Base-by-base conservation (phyloP, 2,329 filamentous ascomycete species). In the Endoconidiophora polonica region DNA sequence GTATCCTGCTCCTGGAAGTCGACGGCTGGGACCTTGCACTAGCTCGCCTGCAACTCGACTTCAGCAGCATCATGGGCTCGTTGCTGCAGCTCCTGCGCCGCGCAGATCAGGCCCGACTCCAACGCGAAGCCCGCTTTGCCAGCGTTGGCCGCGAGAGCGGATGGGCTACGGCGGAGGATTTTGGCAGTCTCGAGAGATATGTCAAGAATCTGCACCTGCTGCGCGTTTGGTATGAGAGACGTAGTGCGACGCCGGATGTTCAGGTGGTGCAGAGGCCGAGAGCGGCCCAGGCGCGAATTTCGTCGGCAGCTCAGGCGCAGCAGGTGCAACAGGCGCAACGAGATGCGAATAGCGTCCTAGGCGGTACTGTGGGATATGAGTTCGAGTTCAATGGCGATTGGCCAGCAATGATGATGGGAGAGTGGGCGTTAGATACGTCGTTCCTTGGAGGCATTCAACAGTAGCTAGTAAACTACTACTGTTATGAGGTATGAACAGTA, bases 11-110 rank as follows among this genome's bases (percentile, higher is more conserved):
- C 4, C 55, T 56, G 18, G 54, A 55, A 38, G 44, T 52, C 7
- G 54, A 54, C 14, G 55, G 55, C 7, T 55, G 55, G 55, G 55
- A 55, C 14, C 43, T 54, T 20, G 45, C 44, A 4, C 39, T 52
- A 4, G 55, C 50, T 7, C 41, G 52, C 26, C 41, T 50, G 10
- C 49, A 54, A 16, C 53, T 55, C 16, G 50, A 54, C 43, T 54
- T 54, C n/a, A 39, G 54, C 10, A 38, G 29, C 24, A 49, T 53
- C 14, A 49, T 51, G 52, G 52, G 54, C 46, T 52, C 50, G 14
- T 41, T 52, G n/a, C 42, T 52, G 3, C 50, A 52, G 41, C 40
- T 52, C 10, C 36, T 52, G 33, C 46, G 50, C 3, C 50, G 50
- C 18, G 50, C 50, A 7, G 50, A 52, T 36, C 46, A 49, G 41